Conservation (phyloP, 2,329 filamentous ascomycete species). For the Fusarium begoniae region DNA sequence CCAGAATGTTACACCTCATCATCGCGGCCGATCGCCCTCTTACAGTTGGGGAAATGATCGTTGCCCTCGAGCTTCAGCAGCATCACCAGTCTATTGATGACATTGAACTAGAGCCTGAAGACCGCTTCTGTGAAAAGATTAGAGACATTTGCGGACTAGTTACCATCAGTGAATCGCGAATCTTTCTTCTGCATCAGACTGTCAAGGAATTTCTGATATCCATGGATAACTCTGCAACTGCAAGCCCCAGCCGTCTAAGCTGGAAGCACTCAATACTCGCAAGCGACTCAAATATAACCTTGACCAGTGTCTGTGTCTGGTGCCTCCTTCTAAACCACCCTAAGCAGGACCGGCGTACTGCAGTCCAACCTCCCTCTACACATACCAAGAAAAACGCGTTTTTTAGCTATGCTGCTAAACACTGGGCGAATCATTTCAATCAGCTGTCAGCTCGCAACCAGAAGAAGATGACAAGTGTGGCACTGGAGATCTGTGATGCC, state of each 20-base stretch:
- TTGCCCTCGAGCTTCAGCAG: not conserved
- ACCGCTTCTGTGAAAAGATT: not conserved
- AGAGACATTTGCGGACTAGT: not conserved
- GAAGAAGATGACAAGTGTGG: fast-evolving
- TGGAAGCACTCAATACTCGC: not conserved
- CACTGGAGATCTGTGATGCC: not conserved
- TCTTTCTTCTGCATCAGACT: not conserved
- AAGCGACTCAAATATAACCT: not conserved
- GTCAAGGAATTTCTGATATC: not conserved
- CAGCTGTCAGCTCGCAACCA: fast-evolving
- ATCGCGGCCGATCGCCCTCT: not conserved
- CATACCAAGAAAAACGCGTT: not conserved
- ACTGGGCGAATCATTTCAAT: not conserved
- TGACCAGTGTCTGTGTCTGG: not conserved
- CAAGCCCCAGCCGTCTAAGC: not conserved
- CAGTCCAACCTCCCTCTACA: too few species aligned
- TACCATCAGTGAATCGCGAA: not conserved
- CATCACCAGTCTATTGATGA: not conserved
- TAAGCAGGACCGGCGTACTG: too few species aligned
- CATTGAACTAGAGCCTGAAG: not conserved
- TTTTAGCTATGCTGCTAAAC: not conserved
- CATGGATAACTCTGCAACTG: too few species aligned
- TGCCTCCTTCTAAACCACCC: not conserved
- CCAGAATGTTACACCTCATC: not conserved
- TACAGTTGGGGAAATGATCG: not conserved